phyloP scores from a whole-genome alignment of 805 yeast genomes.

The Candida sakaeoensis region DNA sequence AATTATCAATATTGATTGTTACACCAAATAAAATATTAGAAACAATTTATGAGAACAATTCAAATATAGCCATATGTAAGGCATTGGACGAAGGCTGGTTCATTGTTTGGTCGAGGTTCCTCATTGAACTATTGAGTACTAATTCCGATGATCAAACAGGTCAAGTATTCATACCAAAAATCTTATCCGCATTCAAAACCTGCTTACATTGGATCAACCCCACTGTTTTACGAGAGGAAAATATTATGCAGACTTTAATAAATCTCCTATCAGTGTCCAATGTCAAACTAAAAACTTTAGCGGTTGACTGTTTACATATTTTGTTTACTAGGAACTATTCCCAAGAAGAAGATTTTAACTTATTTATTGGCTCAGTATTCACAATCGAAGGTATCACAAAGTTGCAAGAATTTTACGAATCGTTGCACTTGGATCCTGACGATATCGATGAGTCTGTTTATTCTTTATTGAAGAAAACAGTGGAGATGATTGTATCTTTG shows the following conservation, averaged over 20 bases:
- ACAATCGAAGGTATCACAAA: conserved; percentile 68
- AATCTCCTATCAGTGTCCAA: conserved; percentile 55
- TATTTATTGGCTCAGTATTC: conserved; percentile 77
- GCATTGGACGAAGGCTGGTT: conserved; percentile 78
- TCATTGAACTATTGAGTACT: conserved; percentile 30
- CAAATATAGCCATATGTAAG: conserved; percentile 60
- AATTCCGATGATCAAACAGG: conserved; percentile 19
- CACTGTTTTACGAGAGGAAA: conserved; percentile 60
- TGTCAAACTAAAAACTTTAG: conserved; percentile 69
- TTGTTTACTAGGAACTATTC: conserved; percentile 76
- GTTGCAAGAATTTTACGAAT: conserved; percentile 58
- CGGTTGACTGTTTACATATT: conserved; percentile 88
- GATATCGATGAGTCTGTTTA: conserved; percentile 78
- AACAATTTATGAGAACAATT: conserved; percentile 60
- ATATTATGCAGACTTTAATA: conserved; percentile 62
- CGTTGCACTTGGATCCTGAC: conserved; percentile 59
- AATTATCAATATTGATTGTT: conserved; percentile 79
- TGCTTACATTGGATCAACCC: conserved; percentile 92
- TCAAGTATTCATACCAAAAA: conserved; percentile 53
- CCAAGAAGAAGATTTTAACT: conserved; percentile 63
- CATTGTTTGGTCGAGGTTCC: conserved; percentile 53
- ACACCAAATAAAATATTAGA: conserved; percentile 66
- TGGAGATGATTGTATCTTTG: conserved; percentile 86
- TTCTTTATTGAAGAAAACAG: conserved; percentile 81
- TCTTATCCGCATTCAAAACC: conserved; percentile 80